Percentiles rank a stretch among this genome's conserved stretches.
Conservation (phyloP, 139 green algal genomes). For the Chlorella sp. region DNA sequence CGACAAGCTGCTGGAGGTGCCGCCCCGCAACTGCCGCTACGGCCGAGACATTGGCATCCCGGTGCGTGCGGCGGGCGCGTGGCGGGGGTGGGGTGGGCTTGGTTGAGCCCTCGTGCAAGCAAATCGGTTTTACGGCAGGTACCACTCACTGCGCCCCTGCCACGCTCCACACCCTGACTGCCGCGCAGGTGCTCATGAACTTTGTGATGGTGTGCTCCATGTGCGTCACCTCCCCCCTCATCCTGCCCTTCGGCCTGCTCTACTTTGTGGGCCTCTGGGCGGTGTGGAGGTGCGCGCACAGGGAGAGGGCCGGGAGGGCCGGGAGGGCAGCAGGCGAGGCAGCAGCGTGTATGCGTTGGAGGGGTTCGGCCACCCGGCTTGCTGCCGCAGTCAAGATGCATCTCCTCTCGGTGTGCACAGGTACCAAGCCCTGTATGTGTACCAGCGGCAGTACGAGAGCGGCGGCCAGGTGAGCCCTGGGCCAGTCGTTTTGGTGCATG, state of each 20-base stretch:
- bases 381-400: no score
- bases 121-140: no score
- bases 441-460: conserved; percentile 59
- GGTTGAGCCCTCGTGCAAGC: no score
- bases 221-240: conserved; percentile 57
- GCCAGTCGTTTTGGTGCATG: no score
- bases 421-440: conserved; percentile 63
- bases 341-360: no score
- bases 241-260: conserved; percentile 67
- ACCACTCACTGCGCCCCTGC: no score
- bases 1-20: conserved; percentile 52
- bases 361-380: no score
- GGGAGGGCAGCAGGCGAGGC: no score
- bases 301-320: no score
- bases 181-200: conserved; percentile 53
- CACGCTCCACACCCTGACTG: not conserved
- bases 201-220: conserved; percentile 57
- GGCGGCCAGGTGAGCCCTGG: conserved; percentile 34
- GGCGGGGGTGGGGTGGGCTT: not conserved
- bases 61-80: conserved; percentile 34
- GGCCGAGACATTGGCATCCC: conserved; percentile 61
- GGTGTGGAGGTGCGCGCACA: conserved; percentile 62
- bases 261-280: conserved; percentile 66
- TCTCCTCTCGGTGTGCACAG: not conserved
- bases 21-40: conserved; percentile 53